Conservation (phyloP, 345 rosid genomes). For the Litchi chinensis region DNA sequence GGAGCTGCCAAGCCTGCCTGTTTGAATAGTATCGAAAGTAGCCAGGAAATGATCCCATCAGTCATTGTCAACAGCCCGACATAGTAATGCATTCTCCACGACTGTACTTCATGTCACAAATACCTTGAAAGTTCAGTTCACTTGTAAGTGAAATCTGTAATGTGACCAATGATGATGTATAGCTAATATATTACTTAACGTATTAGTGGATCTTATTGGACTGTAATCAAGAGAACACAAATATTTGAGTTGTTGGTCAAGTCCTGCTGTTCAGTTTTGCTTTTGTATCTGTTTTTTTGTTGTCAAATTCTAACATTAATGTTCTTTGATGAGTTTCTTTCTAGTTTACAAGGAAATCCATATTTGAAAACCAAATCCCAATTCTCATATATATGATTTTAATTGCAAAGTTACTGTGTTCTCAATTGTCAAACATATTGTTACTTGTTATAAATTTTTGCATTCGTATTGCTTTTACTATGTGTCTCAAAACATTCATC, state of each 20-base stretch:
- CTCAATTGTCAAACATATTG: background rate
- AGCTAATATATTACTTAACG: background rate
- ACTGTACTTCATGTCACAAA: background rate
- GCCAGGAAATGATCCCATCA: slow-evolving; percentile 62
- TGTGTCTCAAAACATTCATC: background rate
- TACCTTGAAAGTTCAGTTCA: background rate
- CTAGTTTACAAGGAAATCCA: background rate
- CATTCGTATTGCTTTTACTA: background rate
- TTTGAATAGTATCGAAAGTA: slow-evolving; percentile 33
- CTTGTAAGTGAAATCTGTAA: background rate
- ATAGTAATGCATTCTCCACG: background rate
- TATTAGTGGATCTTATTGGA: too few relatives aligned
- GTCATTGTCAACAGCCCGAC: slow-evolving; percentile 32
- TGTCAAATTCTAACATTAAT: background rate
- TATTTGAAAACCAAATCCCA: background rate
- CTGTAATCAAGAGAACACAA: background rate
- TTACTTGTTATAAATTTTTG: too few relatives aligned
- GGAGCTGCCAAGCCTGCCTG: slow-evolving; percentile 88
- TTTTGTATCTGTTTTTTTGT: background rate
- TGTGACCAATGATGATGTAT: background rate
- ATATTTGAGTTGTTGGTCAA: background rate
- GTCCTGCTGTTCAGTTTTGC: background rate
- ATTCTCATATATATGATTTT: background rate
- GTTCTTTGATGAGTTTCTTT: background rate
- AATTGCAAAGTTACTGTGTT: background rate